Percentiles rank a stretch among this genome's conserved stretches.
These are phyloP conservation scores for Stagonosporopsis tanaceti DNA, from an alignment of 2,329 filamentous ascomycete genomes.

Conservation along the genomic window DNA sequence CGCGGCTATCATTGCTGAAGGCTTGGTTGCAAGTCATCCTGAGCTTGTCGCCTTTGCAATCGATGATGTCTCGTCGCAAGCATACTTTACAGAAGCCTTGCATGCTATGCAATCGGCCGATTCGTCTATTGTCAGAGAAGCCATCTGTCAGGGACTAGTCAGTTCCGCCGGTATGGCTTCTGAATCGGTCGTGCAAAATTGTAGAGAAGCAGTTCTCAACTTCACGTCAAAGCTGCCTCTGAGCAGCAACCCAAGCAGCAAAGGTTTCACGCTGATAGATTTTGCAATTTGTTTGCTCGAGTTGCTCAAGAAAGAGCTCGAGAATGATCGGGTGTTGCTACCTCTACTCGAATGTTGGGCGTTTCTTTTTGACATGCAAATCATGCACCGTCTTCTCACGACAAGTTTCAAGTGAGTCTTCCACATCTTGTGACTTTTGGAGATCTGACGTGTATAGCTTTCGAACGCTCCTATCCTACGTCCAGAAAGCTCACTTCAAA, in stretches of 20 bases:
- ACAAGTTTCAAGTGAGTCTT: constrained; percentile 63
- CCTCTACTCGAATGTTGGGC: constrained; percentile 79
- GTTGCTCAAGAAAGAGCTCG: constrained; percentile 41
- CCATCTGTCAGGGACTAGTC: constrained; percentile 71
- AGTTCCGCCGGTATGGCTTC: constrained; percentile 81
- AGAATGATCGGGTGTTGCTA: constrained; percentile 74
- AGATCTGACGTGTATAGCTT: constrained; percentile 46
- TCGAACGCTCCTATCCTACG: constrained; percentile 70
- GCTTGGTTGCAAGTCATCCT: constrained; percentile 13
- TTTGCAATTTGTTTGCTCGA: constrained; percentile 37
- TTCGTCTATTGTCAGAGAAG: constrained; percentile 30
- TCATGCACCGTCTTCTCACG: constrained; percentile 50
- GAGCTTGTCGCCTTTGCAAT: constrained; percentile 14
- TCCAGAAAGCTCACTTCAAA: constrained; percentile 84
- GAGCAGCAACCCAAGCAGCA: background rate
- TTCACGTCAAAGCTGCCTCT: constrained; percentile 43
- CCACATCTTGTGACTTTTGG: background rate
- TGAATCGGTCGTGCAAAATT: constrained; percentile 75
- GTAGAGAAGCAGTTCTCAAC: constrained; percentile 69
- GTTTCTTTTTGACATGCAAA: constrained; percentile 67
- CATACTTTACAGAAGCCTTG: constrained; percentile 67
- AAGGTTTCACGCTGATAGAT: constrained; percentile 34
- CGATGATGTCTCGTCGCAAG: constrained; percentile 63
- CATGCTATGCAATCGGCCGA: constrained; percentile 24
- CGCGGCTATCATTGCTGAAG: constrained; percentile 28